Evolutionary conservation across 768 basidiomycete species (phyloP).

Genomic region (Pleurotus giganteus): DNA sequence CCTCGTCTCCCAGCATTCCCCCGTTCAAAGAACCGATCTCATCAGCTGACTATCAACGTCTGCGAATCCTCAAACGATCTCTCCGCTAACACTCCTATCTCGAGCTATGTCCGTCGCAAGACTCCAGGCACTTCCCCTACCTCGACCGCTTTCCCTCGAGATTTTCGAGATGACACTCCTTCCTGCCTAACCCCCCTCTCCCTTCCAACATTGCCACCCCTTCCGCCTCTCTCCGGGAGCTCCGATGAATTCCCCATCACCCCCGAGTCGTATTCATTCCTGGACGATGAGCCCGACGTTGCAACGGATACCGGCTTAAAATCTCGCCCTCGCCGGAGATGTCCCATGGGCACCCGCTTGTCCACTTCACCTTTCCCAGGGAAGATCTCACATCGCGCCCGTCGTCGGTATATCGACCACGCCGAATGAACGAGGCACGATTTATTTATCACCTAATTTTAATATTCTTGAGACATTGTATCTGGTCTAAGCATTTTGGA

Average conservation of each 20-base stretch:
- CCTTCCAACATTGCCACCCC: slow-evolving; percentile 63
- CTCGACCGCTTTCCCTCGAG: slow-evolving; percentile 58
- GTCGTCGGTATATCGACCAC: slow-evolving; percentile 19
- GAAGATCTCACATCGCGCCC: slow-evolving; percentile 26
- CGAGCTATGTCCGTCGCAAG: slow-evolving; percentile 75
- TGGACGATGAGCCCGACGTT: slow-evolving; percentile 16
- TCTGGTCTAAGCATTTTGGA: slow-evolving; percentile 5
- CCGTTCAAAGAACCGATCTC: slow-evolving; percentile 31
- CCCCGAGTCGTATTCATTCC: slow-evolving; percentile 27
- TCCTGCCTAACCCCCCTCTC: slow-evolving; percentile 49
- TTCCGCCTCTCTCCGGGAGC: slow-evolving; percentile 43
- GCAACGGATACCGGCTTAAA: slow-evolving; percentile 18
- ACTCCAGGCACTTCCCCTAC: slow-evolving; percentile 74
- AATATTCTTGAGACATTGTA: slow-evolving; percentile 1
- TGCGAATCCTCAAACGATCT: slow-evolving; percentile 52
- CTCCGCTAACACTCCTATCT: slow-evolving; percentile 72
- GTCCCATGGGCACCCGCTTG: slow-evolving; percentile 42
- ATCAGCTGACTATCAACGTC: slow-evolving; percentile 37
- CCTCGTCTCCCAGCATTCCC: slow-evolving; percentile 41
- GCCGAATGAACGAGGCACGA: neutral
- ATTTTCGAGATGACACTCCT: slow-evolving; percentile 37
- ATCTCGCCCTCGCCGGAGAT: slow-evolving; percentile 31
- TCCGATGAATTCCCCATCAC: slow-evolving; percentile 42
- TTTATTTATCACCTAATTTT: slow-evolving; percentile 8
- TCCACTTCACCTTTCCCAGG: slow-evolving; percentile 38